Conservation (phyloP, 768 basidiomycete species). For the Guyanaporus albipodus region DNA sequence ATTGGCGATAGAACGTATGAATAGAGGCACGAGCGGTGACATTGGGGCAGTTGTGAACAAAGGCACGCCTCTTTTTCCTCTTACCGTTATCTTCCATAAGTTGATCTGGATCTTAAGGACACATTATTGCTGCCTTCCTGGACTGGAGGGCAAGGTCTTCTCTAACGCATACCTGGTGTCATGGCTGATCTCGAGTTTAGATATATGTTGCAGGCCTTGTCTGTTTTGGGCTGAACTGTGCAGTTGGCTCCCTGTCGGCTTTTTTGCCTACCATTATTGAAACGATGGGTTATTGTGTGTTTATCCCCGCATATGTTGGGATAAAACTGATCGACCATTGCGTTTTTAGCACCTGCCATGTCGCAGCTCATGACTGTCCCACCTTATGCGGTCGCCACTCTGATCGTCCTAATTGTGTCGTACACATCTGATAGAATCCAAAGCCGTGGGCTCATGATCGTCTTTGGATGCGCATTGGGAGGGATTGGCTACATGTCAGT, state of each 20-base stretch:
- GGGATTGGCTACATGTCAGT: conserved; percentile 43
- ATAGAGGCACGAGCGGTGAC: conserved; percentile 42
- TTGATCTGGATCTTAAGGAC: conserved; percentile 27
- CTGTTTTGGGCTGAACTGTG: conserved; percentile 46
- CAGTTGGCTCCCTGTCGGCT: conserved; percentile 47
- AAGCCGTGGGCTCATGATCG: conserved; percentile 38
- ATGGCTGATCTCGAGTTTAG: conserved; percentile 16
- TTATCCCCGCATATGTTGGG: neutral
- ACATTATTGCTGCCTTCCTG: conserved; percentile 40
- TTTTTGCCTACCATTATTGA: conserved; percentile 55
- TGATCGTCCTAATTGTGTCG: conserved; percentile 34
- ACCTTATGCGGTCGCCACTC: conserved; percentile 45
- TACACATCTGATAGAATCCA: conserved; percentile 44
- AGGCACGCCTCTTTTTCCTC: conserved; percentile 20
- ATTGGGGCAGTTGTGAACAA: conserved; percentile 39
- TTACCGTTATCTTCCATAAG: neutral
- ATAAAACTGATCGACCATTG: neutral
- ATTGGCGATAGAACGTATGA: conserved; percentile 33
- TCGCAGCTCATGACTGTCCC: conserved; percentile 52
- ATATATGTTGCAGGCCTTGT: conserved; percentile 46
- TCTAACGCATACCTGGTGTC: neutral
- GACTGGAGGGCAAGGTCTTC: conserved; percentile 40
- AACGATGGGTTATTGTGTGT: conserved; percentile 45
- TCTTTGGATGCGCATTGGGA: conserved; percentile 28
- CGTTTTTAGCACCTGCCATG: conserved; percentile 36